Evolutionary conservation across 148 eudicot species (phyloP), one percentile per base, ranked within the genome.

Genomic region (Rhododendron williamsianum): DNA sequence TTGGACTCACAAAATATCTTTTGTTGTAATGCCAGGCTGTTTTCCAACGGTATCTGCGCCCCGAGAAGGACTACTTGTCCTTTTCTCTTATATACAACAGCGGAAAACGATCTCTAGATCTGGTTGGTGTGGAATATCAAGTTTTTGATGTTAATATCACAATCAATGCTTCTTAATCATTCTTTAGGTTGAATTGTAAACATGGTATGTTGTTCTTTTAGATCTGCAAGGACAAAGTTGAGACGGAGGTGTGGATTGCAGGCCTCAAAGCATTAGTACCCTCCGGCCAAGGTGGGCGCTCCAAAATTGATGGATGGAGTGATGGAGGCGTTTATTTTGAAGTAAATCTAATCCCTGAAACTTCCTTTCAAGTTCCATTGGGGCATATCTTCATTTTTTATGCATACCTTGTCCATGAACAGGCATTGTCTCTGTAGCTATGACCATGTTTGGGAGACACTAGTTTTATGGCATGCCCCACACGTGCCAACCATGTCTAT

Each of bases 191-290:
- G 72, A 48, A 21, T 74, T 33, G 72, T 73, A 12, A 52, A 41
- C 80, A 74, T 73, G 69, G 69, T 1, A n/a, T 80, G 45, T 30
- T 56, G 78, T 74, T 83, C 23, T 86, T 84, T 58, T 85, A 97
- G 99, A 97, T 97, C 87, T 97, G 99, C 89, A 97, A 97, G 90
- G 99, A 97, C 82, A 97, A 95, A 91, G 96, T 90, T 86, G 99
- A 97, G 92, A 95, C 95, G 25, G 98, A 97, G 92, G 94, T 90
- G 86, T 96, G 99, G 99, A 96, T 95, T 90, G 93, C 94, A 49
- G 96, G 99, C 80, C 98, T 96, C 46, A 95, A 93, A 88, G 91
- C 93, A 81, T 88, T 96, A 86, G 87, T 95, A 89, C 82, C 98
- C 69, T 85, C 92, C 30, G 95, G 97, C 30, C 95, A 93, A 93